Evolutionary conservation across 352 stramenopile genomes (phyloP), one percentile per base, ranked within the genome.

Genomic region (Pythium brassicae): DNA sequence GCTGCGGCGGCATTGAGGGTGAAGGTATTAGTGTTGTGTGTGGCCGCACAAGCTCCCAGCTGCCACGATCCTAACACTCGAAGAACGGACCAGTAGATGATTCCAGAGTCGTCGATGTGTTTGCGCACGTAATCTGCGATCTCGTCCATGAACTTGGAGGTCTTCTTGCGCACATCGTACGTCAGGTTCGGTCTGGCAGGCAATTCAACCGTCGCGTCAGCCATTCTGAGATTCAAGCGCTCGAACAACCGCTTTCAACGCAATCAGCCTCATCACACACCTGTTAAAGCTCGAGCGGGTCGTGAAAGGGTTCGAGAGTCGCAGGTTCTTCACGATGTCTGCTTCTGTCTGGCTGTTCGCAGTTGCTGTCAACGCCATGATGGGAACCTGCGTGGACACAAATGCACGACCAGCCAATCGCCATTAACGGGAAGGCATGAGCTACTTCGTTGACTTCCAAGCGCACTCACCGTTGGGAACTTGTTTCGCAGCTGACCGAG

Each of bases 361-460:
- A 46, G 87, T 96, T 10, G 87, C 87, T 1, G 87, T 96, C 15
- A 96, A 52, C 20, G 86, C 87, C 83, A 96, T 94, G 35, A 96
- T 91, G 6, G 82, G 85, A 22, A 95, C 78, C 78, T 94, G 50
- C 10, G 23, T n/a, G 2, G 17, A 43, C 15, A 43, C 4, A n/a
- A 35, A 43, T 37, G 32, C 32, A 37, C 32, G 32, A 11, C 14
- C 32, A 37, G 32, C 14, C 32, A 11, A 37, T 14, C 14, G 32
- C 32, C 32, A 37, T 11, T 7, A 37, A 37, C 2, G 32, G 32
- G 32, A 37, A 37, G 32, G 32, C 32, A 37, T 10, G 32, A 37
- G 32, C 32, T 37, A 37, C 8, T n/a, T n/a, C n/a, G n/a, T n/a
- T n/a, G n/a, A n/a, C n/a, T n/a, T n/a, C n/a, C 32, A 37, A 44